Base-by-base conservation (phyloP, 2,329 filamentous ascomycete species). In the Mycocentrospora acerina region DNA sequence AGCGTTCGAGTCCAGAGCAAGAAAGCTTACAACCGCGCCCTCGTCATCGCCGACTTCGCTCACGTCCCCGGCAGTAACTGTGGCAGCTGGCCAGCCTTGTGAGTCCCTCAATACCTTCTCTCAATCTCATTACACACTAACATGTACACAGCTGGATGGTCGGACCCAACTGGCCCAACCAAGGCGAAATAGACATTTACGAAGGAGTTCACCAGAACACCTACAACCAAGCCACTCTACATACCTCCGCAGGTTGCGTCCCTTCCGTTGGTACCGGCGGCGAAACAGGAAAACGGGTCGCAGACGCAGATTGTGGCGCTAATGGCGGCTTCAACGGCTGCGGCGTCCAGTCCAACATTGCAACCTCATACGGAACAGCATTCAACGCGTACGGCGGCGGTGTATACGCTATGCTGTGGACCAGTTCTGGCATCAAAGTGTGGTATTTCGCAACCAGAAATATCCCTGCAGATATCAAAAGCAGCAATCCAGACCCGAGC, bases 351-450 rank as follows among this genome's bases (percentile, higher is more conserved):
- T 59, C 57, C 31, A 53, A 46, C 26, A 52, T 37, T 18, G 43
- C 59, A 2, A 59, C 55, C 15, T 60, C 62, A 3, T 69, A 64
- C 37, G 68, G 68, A 12, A 64, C 60, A 2, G 54, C 58, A 1
- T 71, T 71, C 51, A 71, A 71, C 32, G 56, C 55, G 12, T 64
- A 62, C 15, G 68, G 67, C 8, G 71, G 71, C 25, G 71, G 70
- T 18, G 66, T 73, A 1, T 74, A 71, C 37, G 71, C 67, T 8
- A 58, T 66, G 3, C 59, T 68, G 11, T 72, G 72, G 60, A 71
- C 65, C 1, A 51, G 53, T 15, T 60, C 66, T 4, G 67, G 59
- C 3, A 69, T 76, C 52, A 66, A 69, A 36, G 64, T 75, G n/a
- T 77, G 73, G 73, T 70, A 70, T 40, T 75, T 70, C 44, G 57